Percentiles rank a stretch among this genome's conserved stretches.
Evolutionary conservation across 306 rosid species (phyloP).

Genomic region (Herpetospermum pedunculosum): DNA sequence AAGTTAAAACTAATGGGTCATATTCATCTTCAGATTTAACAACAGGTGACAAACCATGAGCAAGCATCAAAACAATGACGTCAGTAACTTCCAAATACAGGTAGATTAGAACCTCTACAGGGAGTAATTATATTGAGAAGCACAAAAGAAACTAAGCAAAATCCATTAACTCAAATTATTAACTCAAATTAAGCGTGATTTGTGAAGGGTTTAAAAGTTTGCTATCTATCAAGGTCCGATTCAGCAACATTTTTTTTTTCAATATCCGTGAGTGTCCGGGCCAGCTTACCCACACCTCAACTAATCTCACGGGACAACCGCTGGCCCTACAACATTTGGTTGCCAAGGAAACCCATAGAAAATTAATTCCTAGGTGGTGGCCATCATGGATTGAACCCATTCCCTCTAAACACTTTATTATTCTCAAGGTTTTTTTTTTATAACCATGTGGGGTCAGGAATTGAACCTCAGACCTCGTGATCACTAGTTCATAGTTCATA

Average conservation of each 20-base stretch:
- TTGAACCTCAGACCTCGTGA: too few species aligned
- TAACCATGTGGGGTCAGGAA: too few species aligned
- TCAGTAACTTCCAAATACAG: background rate
- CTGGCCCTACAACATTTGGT: too few species aligned
- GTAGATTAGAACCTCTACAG: background rate
- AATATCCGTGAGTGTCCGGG: too few species aligned
- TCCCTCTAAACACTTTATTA: too few species aligned
- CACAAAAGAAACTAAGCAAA: background rate
- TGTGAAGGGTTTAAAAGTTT: background rate
- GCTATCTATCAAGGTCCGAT: background rate
- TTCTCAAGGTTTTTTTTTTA: too few species aligned
- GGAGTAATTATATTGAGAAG: background rate
- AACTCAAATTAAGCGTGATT: background rate
- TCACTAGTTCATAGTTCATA: too few species aligned
- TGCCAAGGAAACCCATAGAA: too few species aligned
- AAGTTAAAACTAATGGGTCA: background rate
- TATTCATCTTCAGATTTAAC: background rate
- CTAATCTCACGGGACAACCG: too few species aligned
- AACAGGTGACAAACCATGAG: background rate
- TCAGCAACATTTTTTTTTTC: background rate
- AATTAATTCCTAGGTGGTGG: too few species aligned
- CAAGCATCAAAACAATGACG: background rate
- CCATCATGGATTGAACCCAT: too few species aligned
- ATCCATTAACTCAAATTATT: background rate
- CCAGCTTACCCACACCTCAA: too few species aligned